Conservation (phyloP, 2,329 filamentous ascomycete species). For the Fusarium sp. region DNA sequence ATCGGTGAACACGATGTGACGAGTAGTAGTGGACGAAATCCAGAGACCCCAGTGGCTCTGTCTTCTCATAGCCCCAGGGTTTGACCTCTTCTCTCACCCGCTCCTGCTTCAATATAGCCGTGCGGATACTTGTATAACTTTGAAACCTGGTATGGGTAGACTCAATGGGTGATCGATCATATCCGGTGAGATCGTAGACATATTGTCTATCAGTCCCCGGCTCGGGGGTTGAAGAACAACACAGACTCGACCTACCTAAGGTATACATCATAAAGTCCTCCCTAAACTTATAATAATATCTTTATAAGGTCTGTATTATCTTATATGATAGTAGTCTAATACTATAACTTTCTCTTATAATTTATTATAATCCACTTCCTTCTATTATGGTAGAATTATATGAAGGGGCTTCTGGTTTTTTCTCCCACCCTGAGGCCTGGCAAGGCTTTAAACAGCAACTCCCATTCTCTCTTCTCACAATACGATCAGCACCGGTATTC, state of each 20-base stretch:
- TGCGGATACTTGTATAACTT: background rate
- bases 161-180: slow-evolving; percentile 3
- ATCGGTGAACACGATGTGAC: background rate
- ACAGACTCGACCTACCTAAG: no score
- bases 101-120: background rate
- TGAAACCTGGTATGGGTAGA: background rate
- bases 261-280: no score
- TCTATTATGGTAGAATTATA: no score
- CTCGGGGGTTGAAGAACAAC: no score
- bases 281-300: no score
- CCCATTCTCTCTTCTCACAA: slow-evolving; percentile 1
- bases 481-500: slow-evolving; percentile 17
- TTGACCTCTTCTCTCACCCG: background rate
- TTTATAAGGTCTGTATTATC: no score
- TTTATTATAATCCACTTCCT: no score
- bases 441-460: background rate
- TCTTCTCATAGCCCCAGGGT: background rate
- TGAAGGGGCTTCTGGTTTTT: no score
- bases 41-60: background rate
- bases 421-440: no score
- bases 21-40: background rate
- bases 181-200: slow-evolving; percentile 3
- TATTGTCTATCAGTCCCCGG: background rate
- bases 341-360: no score
- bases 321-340: no score